A percentile compares a stretch with the other conserved stretches of the same genome.
phyloP scores from a whole-genome alignment of 345 rosid genomes.

The Gossypium stocksii region DNA sequence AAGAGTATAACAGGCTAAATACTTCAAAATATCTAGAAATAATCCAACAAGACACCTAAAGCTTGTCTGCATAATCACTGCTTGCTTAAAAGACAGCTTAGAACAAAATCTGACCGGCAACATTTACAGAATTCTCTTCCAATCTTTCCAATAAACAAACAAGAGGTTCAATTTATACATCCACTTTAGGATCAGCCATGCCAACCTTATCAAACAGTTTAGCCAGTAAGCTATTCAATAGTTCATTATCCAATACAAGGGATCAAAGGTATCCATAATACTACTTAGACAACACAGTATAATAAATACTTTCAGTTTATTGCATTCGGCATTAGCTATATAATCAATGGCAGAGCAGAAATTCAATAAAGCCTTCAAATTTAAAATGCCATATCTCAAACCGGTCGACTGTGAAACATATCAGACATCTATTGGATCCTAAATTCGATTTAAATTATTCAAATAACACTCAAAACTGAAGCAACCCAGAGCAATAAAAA shows the following conservation, averaged over 20 bases:
- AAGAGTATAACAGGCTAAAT: background rate
- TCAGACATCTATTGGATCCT: background rate
- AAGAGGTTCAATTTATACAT: background rate
- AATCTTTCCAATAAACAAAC: background rate
- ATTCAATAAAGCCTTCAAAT: background rate
- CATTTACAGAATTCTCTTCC: background rate
- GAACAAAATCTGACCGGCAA: background rate
- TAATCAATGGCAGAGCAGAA: background rate
- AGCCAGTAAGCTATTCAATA: background rate
- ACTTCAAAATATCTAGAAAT: background rate
- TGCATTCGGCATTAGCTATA: background rate
- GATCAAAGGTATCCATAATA: background rate
- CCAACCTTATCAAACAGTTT: background rate
- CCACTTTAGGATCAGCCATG: background rate
- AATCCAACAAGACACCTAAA: background rate
- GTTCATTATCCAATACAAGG: background rate
- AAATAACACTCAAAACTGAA: background rate
- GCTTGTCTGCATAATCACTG: background rate
- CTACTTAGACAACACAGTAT: background rate
- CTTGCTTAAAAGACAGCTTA: background rate
- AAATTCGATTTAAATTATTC: background rate
- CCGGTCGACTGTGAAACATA: background rate
- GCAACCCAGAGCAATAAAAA: slow-evolving; percentile 7
- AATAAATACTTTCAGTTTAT: background rate
- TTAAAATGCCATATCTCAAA: slow-evolving; percentile 2